Percentiles rank a stretch among this genome's conserved stretches.
Evolutionary conservation across 2,329 filamentous ascomycete species (phyloP).

Genomic region (Fusarium tuaranense): DNA sequence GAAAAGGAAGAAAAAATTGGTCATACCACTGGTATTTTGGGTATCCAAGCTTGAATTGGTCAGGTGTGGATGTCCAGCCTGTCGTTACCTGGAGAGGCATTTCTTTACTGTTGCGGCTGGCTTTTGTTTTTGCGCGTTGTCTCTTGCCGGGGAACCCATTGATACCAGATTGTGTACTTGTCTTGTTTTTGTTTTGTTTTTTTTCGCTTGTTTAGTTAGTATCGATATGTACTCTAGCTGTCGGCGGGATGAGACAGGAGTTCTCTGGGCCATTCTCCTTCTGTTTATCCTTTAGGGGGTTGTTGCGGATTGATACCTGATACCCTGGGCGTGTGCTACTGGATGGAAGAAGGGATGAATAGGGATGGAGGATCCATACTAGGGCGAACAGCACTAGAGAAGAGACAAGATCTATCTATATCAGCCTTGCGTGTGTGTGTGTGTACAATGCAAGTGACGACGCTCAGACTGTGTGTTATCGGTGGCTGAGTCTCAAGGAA

Average conservation of each 20-base stretch:
- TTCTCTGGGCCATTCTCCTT: slow-evolving; percentile 26
- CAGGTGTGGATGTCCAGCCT: background rate
- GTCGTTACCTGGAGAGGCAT: slow-evolving; percentile 2
- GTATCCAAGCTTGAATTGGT: background rate
- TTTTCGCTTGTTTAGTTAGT: slow-evolving; percentile 17
- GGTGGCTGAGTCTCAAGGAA: background rate
- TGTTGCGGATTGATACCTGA: slow-evolving; percentile 25
- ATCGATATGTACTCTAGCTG: slow-evolving; percentile 13
- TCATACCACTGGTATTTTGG: background rate
- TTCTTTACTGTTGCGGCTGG: slow-evolving; percentile 7
- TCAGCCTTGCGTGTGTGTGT: background rate
- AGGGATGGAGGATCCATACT: slow-evolving; percentile 7
- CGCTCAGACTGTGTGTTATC: background rate
- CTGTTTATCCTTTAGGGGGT: slow-evolving; percentile 15
- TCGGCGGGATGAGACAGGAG: slow-evolving; percentile 17
- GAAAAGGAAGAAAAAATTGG: background rate
- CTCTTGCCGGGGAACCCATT: slow-evolving; percentile 11
- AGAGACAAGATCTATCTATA: background rate
- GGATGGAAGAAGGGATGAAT: background rate
- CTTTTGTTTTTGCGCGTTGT: slow-evolving; percentile 15
- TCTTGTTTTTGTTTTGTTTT: background rate
- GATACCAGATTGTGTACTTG: slow-evolving; percentile 41
- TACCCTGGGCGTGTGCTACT: slow-evolving; percentile 29
- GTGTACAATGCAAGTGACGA: background rate
- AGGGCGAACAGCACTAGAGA: slow-evolving; percentile 22